Percentiles rank a stretch among this genome's conserved stretches.
Evolutionary conservation across 2,329 filamentous ascomycete species (phyloP).

Genomic region (Knufia fluminis): DNA sequence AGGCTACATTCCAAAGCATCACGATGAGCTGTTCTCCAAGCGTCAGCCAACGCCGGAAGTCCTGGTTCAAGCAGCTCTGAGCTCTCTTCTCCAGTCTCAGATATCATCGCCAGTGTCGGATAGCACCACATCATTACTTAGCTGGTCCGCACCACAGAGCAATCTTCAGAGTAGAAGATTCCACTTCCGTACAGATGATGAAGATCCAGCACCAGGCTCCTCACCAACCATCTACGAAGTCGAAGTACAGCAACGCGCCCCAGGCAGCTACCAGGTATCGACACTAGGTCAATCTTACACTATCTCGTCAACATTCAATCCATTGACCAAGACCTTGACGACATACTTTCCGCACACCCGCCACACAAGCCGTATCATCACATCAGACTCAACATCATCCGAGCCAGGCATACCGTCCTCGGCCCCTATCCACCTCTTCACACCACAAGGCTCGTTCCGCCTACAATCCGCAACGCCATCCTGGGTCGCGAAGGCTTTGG

Average conservation of each 20-base stretch:
- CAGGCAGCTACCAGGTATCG: conserved; percentile 41
- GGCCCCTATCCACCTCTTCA: conserved; percentile 64
- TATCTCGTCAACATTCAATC: conserved; percentile 41
- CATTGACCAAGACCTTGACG: conserved; percentile 45
- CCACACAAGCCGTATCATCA: conserved; percentile 67
- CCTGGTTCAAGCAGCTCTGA: conserved; percentile 78
- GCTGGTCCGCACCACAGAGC: conserved; percentile 19
- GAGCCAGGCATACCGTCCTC: conserved; percentile 24
- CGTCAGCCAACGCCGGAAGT: conserved; percentile 58
- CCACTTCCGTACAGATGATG: conserved; percentile 19
- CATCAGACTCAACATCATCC: conserved; percentile 11
- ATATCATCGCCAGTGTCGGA: background rate
- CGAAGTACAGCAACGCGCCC: conserved; percentile 43
- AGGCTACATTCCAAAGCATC: conserved; percentile 87
- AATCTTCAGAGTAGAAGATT: conserved; percentile 22
- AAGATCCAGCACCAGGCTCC: conserved; percentile 17
- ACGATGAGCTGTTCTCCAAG: conserved; percentile 64
- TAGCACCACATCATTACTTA: conserved; percentile 9
- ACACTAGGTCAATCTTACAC: conserved; percentile 33
- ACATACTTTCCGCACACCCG: conserved; percentile 76
- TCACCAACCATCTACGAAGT: conserved; percentile 28
- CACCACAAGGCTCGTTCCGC: conserved; percentile 50
- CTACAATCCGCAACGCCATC: conserved; percentile 50
- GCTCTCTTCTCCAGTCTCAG: conserved; percentile 44
- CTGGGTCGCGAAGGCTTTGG: conserved; percentile 83